These are phyloP conservation scores for Penicillium sclerotiorum DNA, from an alignment of 2,329 filamentous ascomycete species.

Conservation along the genomic window DNA sequence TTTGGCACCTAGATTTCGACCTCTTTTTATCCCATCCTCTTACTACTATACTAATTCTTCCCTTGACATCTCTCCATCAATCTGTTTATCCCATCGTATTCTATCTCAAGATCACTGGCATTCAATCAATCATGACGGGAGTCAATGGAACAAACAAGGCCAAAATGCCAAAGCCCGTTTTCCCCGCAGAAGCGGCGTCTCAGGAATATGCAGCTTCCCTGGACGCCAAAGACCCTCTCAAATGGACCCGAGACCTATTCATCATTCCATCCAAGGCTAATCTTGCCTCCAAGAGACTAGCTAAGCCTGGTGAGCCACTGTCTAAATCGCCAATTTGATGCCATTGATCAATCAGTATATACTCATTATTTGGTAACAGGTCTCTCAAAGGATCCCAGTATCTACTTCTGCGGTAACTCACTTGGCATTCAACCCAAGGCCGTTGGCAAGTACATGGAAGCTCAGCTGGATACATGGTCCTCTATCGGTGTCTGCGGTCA, in stretches of 20 bases:
- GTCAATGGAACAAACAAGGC: slow-evolving; percentile 12
- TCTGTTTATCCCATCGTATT: no score
- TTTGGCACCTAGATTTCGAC: no score
- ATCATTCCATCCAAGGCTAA: slow-evolving; percentile 75
- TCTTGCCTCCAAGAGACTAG: slow-evolving; percentile 64
- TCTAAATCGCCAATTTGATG: background rate
- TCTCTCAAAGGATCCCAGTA: slow-evolving; percentile 44
- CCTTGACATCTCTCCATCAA: no score
- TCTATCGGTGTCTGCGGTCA: slow-evolving; percentile 82
- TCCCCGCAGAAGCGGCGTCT: slow-evolving; percentile 34
- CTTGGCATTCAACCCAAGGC: slow-evolving; percentile 78
- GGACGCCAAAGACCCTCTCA: slow-evolving; percentile 63
- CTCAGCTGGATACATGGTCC: slow-evolving; percentile 80
- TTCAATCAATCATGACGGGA: no score
- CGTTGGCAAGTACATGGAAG: slow-evolving; percentile 65
- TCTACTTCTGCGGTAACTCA: slow-evolving; percentile 89
- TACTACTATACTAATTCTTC: no score
- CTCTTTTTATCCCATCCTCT: no score
- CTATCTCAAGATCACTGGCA: slow-evolving; percentile 15
- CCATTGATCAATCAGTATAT: background rate
- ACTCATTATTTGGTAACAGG: slow-evolving; percentile 23
- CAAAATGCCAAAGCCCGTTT: slow-evolving; percentile 29
- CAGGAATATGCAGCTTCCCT: slow-evolving; percentile 50
- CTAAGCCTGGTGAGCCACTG: slow-evolving; percentile 35
- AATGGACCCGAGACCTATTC: slow-evolving; percentile 69